Evolutionary conservation across 1,284 basidiomycete species (phyloP), one percentile per base, ranked within the genome.

Genomic region (Apiotrichum brassicae): DNA sequence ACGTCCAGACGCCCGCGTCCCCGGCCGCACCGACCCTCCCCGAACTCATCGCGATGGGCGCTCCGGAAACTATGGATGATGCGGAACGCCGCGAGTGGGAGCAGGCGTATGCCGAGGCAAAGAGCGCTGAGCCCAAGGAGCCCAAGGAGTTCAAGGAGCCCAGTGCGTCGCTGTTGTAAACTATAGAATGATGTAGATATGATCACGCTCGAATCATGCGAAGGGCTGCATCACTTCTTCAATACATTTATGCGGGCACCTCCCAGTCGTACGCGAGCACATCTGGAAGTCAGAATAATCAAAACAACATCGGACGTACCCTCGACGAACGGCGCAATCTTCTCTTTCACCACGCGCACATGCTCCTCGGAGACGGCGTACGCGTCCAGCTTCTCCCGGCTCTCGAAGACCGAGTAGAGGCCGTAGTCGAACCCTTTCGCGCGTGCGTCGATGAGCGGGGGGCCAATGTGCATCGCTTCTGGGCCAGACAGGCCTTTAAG

Each of bases 221-320:
- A n/a, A n/a, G n/a, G n/a, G n/a, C n/a, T n/a, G n/a, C n/a, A n/a
- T n/a, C n/a, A 30, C 14, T 8, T 22, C 28, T 36, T 13, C 14
- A 26, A 19, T 26, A 24, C n/a, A 24, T 45, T 51, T 63, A 64
- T 42, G 65, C 57, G 20, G 64, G 54, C 13, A 72, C 53, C 61
- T 72, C 72, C 45, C 71, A 72, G 57, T 74, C 72, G 59, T 74
- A 74, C n/a, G 72, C 72, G 43, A 74, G 26, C 43, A 68, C 53
- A 39, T 71, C 72, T 66, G 36, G 12, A 6, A 14, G 35, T 39
- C 35, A 38, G 24, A n/a, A 16, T 1, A 6, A 25, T 24, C 7
- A 19, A 13, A 8, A 19, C 36, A n/a, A 19, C 24, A 26, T 20
- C 26, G 3, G 4, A 33, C 68, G 57, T 57, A 71, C 70, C 70